These are phyloP conservation scores for Penicillium italicum DNA, from an alignment of 2,329 filamentous ascomycete genomes.

Conservation along the genomic window DNA sequence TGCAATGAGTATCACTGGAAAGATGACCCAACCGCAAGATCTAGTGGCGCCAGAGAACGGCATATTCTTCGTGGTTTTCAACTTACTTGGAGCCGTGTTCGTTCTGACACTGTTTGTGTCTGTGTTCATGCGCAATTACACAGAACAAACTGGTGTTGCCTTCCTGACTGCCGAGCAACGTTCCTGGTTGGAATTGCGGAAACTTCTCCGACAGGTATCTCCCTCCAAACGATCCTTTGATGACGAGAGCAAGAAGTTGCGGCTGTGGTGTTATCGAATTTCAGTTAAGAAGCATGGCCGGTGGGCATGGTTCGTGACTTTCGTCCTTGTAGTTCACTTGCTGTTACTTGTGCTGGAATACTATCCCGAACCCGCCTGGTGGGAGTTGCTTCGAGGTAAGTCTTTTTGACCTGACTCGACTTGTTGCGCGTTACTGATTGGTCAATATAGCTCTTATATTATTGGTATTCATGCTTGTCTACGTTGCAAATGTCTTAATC, in stretches of 20 bases:
- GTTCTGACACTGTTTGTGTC: slow-evolving; percentile 96
- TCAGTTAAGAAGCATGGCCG: slow-evolving; percentile 90
- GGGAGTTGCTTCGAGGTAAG: slow-evolving; percentile 63
- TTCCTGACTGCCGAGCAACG: slow-evolving; percentile 94
- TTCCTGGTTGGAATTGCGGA: slow-evolving; percentile 92
- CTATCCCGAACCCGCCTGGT: slow-evolving; percentile 68
- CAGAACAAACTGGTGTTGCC: slow-evolving; percentile 94
- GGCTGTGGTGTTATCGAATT: slow-evolving; percentile 90
- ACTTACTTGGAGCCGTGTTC: slow-evolving; percentile 92
- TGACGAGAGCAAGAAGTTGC: slow-evolving; percentile 72
- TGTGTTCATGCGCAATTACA: slow-evolving; percentile 99
- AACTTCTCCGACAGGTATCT: slow-evolving; percentile 85
- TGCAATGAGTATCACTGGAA: slow-evolving; percentile 75
- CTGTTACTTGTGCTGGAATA: slow-evolving; percentile 81
- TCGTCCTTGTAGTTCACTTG: slow-evolving; percentile 75
- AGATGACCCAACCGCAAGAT: slow-evolving; percentile 66
- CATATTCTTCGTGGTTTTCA: slow-evolving; percentile 93
- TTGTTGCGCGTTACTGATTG: slow-evolving; percentile 20
- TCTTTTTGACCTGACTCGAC: neutral
- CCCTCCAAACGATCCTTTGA: slow-evolving; percentile 88
- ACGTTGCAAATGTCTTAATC: slow-evolving; percentile 76
- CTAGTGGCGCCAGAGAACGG: slow-evolving; percentile 77
- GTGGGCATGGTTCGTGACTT: slow-evolving; percentile 83
- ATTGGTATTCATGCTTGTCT: slow-evolving; percentile 74
- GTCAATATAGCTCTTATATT: slow-evolving; percentile 63